Evolutionary conservation across 2,329 filamentous ascomycete species (phyloP).

Genomic region (Calonectria multiphialidica): DNA sequence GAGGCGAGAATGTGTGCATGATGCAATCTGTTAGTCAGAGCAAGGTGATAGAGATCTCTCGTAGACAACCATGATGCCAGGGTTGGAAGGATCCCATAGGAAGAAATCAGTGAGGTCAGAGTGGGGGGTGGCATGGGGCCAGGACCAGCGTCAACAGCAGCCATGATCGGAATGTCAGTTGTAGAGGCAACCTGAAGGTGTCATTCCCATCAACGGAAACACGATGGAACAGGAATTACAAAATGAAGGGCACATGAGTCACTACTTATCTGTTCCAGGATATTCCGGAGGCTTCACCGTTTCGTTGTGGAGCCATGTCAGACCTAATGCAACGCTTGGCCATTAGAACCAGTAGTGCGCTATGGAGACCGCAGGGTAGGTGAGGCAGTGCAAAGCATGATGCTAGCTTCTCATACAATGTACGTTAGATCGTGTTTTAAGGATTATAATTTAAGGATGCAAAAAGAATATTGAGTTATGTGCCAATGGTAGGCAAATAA

Average conservation of each 20-base stretch:
- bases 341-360: too few species aligned
- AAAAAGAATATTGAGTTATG: too few species aligned
- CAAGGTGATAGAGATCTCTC: conserved; percentile 26
- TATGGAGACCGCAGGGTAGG: too few species aligned
- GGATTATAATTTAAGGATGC: too few species aligned
- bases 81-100: conserved; percentile 29
- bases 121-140: background rate
- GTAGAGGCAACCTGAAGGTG: too few species aligned
- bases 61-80: conserved; percentile 33
- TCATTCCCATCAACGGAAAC: too few species aligned
- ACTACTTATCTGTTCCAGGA: background rate
- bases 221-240: too few species aligned
- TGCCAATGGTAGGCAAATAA: too few species aligned
- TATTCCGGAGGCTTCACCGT: background rate
- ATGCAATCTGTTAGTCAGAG: conserved; percentile 11
- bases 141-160: background rate
- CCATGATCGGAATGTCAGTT: background rate
- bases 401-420: too few species aligned
- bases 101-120: conserved; percentile 28
- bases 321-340: background rate
- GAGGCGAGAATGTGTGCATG: conserved; percentile 16
- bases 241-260: background rate
- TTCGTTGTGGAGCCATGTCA: background rate
- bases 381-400: too few species aligned
- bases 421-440: too few species aligned